Conservation (phyloP, 2,329 filamentous ascomycete species). For the Coleophoma cylindrospora region DNA sequence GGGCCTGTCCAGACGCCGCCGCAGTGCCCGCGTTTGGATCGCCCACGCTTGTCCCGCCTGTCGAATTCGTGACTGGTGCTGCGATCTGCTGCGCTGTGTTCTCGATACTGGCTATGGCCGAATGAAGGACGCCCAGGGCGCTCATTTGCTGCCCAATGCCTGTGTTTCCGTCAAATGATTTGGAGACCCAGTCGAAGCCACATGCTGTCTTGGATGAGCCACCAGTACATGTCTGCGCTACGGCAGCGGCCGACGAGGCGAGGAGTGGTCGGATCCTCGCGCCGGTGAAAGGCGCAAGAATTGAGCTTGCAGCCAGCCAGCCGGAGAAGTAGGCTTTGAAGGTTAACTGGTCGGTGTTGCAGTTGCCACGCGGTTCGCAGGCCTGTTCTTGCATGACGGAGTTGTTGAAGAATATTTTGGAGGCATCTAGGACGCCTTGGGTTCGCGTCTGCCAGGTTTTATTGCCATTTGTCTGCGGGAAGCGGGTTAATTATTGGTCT, state of each 20-base stretch:
- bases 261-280: constrained; percentile 48
- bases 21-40: constrained; percentile 17
- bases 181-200: constrained; percentile 53
- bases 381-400: constrained; percentile 58
- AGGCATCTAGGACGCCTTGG: constrained; percentile 48
- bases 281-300: constrained; percentile 58
- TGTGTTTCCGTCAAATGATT: constrained; percentile 50
- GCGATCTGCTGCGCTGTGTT: constrained; percentile 27
- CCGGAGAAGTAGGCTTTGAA: constrained; percentile 63
- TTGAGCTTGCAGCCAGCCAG: constrained; percentile 56
- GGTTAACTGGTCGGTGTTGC: constrained; percentile 56
- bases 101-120: constrained; percentile 51
- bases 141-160: constrained; percentile 70
- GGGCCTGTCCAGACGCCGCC: background rate
- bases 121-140: constrained; percentile 59
- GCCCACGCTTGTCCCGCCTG: constrained; percentile 51
- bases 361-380: constrained; percentile 56
- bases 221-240: constrained; percentile 51
- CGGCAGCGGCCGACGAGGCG: constrained; percentile 48
- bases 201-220: constrained; percentile 54
- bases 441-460: constrained; percentile 52
- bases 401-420: constrained; percentile 48
- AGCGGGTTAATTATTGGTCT: background rate
- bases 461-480: constrained; percentile 36
- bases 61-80: constrained; percentile 40